Evolutionary conservation across 805 yeast genomes (phyloP).

Genomic region (Pichia insulana): DNA sequence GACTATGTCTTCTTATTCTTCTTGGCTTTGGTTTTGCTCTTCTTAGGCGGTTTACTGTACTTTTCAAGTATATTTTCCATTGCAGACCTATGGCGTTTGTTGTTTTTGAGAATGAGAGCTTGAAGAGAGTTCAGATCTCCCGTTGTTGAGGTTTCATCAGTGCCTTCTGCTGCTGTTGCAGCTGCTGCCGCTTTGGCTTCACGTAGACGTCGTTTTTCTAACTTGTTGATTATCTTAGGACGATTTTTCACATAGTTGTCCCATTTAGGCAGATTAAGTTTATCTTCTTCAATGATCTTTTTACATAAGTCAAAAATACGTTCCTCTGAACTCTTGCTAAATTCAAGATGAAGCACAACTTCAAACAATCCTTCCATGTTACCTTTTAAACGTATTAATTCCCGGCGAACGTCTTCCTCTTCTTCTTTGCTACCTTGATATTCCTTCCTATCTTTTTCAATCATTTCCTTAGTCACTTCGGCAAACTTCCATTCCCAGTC

Average conservation of each 20-base stretch:
- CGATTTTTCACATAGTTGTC: constrained; percentile 42
- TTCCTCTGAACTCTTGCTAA: constrained; percentile 47
- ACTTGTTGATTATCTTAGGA: constrained; percentile 37
- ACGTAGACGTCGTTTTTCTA: constrained; percentile 43
- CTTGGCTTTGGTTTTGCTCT: neutral
- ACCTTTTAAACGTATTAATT: constrained; percentile 43
- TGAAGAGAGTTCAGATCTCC: constrained; percentile 1
- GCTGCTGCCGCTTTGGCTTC: constrained; percentile 46
- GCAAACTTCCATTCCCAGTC: constrained; percentile 45
- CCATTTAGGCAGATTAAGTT: constrained; percentile 22
- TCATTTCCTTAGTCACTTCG: constrained; percentile 54
- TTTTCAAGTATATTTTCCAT: constrained; percentile 4
- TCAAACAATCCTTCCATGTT: constrained; percentile 66
- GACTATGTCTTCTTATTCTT: neutral
- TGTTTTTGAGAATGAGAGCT: constrained; percentile 7
- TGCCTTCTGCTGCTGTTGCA: too few relatives aligned
- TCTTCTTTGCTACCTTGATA: constrained; percentile 63
- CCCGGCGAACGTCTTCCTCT: constrained; percentile 52
- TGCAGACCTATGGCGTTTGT: constrained; percentile 4
- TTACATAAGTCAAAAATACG: constrained; percentile 49
- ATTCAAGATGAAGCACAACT: constrained; percentile 67
- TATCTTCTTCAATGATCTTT: constrained; percentile 31
- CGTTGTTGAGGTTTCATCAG: neutral
- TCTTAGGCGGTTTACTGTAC: neutral
- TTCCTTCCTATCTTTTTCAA: constrained; percentile 55